Evolutionary conservation across 306 rosid genomes (phyloP).

Genomic region (Lathyrus aphaca): DNA sequence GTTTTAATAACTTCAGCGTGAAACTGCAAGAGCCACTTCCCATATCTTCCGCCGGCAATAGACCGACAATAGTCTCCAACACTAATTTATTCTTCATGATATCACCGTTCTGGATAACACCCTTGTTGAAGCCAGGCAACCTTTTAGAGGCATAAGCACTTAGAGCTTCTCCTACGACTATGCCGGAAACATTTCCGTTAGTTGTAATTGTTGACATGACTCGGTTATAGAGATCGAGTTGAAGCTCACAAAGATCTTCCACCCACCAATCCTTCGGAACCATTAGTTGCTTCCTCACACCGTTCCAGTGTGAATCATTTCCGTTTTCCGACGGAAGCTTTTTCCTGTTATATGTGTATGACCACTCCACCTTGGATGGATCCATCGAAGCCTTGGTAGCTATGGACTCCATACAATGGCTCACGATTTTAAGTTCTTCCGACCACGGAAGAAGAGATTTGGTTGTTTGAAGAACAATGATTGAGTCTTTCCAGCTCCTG

Average conservation of each 20-base stretch:
- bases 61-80: slow-evolving; percentile 64
- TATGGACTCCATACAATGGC: slow-evolving; percentile 82
- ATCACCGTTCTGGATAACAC: slow-evolving; percentile 70
- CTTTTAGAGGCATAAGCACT: slow-evolving; percentile 71
- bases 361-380: slow-evolving; percentile 90
- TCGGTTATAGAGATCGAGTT: slow-evolving; percentile 74
- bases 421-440: slow-evolving; percentile 82
- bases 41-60: slow-evolving; percentile 62
- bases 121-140: slow-evolving; percentile 71
- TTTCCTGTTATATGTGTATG: slow-evolving; percentile 83
- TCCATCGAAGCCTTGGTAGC: slow-evolving; percentile 91
- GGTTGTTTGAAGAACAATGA: slow-evolving; percentile 90
- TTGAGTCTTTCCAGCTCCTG: slow-evolving; percentile 93
- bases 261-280: slow-evolving; percentile 99
- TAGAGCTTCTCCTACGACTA: slow-evolving; percentile 80
- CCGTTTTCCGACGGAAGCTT: slow-evolving; percentile 79
- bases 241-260: slow-evolving; percentile 92
- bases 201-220: slow-evolving; percentile 63
- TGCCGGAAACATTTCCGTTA: slow-evolving; percentile 58
- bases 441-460: slow-evolving; percentile 87
- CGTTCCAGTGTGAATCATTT: slow-evolving; percentile 70
- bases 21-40: slow-evolving; percentile 66
- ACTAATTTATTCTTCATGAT: slow-evolving; percentile 53
- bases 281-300: slow-evolving; percentile 60
- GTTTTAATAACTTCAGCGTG: slow-evolving; percentile 66